A percentile compares a stretch with the other conserved stretches of the same genome.
Evolutionary conservation across 768 basidiomycete species (phyloP).

Genomic region (Lactarius sp.): DNA sequence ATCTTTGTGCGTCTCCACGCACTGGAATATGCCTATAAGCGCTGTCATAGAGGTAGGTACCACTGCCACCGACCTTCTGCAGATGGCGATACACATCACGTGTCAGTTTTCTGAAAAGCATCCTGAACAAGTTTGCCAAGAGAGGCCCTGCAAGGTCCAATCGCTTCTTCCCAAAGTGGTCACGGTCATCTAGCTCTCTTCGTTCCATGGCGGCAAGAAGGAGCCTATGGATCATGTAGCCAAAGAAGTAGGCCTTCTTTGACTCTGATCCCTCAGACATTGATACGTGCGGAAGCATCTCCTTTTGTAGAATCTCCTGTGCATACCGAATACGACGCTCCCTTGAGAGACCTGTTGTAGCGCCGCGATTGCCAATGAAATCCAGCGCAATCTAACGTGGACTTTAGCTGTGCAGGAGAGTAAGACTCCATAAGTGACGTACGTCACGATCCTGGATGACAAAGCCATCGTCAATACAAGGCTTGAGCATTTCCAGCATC

Average conservation of each 20-base stretch:
- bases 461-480: conserved; percentile 97
- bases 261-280: conserved; percentile 94
- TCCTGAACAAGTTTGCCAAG: conserved; percentile 94
- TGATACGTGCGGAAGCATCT: conserved; percentile 96
- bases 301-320: conserved; percentile 96
- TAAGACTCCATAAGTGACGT: conserved; percentile 20
- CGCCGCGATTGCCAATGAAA: conserved; percentile 97
- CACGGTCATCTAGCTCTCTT: conserved; percentile 95
- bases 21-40: conserved; percentile 44
- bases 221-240: conserved; percentile 98
- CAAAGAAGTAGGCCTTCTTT: conserved; percentile 99
- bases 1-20: conserved; percentile 93
- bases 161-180: conserved; percentile 98
- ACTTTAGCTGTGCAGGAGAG: conserved; percentile 19
- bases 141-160: conserved; percentile 94
- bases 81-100: conserved; percentile 96
- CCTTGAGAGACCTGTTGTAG: conserved; percentile 84
- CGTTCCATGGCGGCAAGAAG: conserved; percentile 90
- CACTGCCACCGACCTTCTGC: conserved; percentile 67
- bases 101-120: conserved; percentile 94
- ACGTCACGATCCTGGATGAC: conserved; percentile 97
- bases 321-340: conserved; percentile 95
- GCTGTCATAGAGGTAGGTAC: neutral
- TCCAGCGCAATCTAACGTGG: conserved; percentile 65
- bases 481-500: conserved; percentile 97